Evolutionary conservation across 768 basidiomycete species (phyloP), one percentile per base, ranked within the genome.

Genomic region (Trametes gibbosa): DNA sequence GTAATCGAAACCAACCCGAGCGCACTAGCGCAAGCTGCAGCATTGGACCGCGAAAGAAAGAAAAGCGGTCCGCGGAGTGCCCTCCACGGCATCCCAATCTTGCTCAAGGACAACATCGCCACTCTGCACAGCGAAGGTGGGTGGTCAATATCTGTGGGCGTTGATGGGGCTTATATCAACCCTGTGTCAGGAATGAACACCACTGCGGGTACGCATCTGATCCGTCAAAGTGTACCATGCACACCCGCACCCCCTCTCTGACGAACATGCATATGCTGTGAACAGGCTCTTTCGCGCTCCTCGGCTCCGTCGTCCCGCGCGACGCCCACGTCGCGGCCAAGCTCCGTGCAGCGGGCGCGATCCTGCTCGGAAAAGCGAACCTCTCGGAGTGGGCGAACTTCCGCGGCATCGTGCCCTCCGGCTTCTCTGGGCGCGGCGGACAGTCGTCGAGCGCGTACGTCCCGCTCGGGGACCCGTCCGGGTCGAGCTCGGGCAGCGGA

Each of bases 1-100:
- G 77, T 88, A 8, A 72, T 85, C 12, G 87, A 88, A 57, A 72
- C 73, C 0, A 89, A 83, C 43, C 76, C 81, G 0, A 77, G 76
- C 9, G 84, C 84, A 2, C 70, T 86, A 13, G 66, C 58, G 21
- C 76, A 80, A 63, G 86, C 86, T 17, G 81, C 78, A 25, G 69
- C n/a, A 56, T 67, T 60, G 56, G 70, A 72, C 41, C 19, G 49
- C 9, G 70, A 72, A 43, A 59, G 70, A 21, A 39, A 50, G 25
- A 42, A 34, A 14, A 52, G 40, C 13, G 72, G 70, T 0, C 40
- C 65, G n/a, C 70, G 73, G 13, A 62, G 73, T 1, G 60, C 66
- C 3, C 51, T 75, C 25, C 74, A 75, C 48, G 74, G 74, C 5
- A 74, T 75, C 19, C 74, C 74, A 2, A 65, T 75, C 13, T 58